These are phyloP conservation scores for Talaromyces adpressus DNA, from an alignment of 495 filamentous ascomycete species.

Conservation along the genomic window DNA sequence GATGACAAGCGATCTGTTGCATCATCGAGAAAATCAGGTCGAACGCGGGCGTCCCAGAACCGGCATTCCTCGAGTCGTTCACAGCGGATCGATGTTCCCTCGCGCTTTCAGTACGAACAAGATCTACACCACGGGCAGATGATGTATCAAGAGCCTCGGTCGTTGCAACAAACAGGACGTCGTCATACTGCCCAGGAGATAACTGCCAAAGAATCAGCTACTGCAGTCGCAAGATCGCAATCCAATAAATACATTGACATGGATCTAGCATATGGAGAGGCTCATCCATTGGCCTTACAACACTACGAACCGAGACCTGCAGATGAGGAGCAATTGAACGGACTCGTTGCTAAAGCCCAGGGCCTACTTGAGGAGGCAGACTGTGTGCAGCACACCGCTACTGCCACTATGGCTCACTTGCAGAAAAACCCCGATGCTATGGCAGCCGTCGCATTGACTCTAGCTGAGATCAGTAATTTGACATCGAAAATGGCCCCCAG, in stretches of 20 bases:
- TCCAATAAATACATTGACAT: conserved; percentile 69
- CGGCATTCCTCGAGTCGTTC: not conserved
- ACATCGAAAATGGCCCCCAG: conserved; percentile 78
- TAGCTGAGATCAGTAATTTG: conserved; percentile 83
- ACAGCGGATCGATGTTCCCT: not conserved
- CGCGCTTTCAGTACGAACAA: conserved; percentile 4
- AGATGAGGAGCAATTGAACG: conserved; percentile 54
- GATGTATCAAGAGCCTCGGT: not conserved
- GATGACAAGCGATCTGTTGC: conserved; percentile 41
- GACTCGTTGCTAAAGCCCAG: conserved; percentile 62
- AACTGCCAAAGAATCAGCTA: conserved; percentile 19
- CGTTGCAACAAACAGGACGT: conserved; percentile 25
- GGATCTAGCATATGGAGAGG: conserved; percentile 76
- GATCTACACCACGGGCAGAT: conserved; percentile 22
- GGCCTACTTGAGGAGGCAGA: conserved; percentile 73
- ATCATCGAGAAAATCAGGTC: conserved; percentile 29
- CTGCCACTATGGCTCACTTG: conserved; percentile 73
- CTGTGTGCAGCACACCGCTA: conserved; percentile 79
- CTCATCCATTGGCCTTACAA: conserved; percentile 32
- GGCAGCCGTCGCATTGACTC: conserved; percentile 84
- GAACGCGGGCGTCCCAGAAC: conserved; percentile 2
- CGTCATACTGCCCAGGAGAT: conserved; percentile 41
- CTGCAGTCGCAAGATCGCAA: conserved; percentile 25
- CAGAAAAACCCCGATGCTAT: conserved; percentile 90
- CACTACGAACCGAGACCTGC: conserved; percentile 14